These are phyloP conservation scores for Fonsecaea multimorphosa DNA, from an alignment of 2,329 filamentous ascomycete species.

Conservation along the genomic window DNA sequence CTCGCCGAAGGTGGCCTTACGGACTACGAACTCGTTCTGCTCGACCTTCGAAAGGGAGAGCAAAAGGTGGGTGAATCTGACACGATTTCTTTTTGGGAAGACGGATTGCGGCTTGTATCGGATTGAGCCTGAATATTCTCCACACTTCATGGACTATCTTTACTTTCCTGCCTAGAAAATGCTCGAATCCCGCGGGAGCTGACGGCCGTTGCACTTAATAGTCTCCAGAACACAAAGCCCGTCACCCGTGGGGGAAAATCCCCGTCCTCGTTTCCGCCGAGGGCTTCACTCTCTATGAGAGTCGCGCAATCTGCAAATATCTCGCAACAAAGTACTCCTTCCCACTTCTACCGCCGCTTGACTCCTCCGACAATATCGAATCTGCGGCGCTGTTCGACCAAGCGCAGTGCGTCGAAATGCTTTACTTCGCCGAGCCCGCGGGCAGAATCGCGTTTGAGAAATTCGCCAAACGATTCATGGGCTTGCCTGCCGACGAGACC, in stretches of 20 bases:
- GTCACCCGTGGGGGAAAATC: constrained; percentile 54
- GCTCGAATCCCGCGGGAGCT: constrained; percentile 24
- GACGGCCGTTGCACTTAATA: constrained; percentile 43
- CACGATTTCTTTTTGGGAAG: constrained; percentile 27
- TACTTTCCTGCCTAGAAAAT: too few relatives aligned
- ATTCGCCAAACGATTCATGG: constrained; percentile 54
- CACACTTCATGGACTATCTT: too few relatives aligned
- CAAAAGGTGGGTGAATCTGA: constrained; percentile 51
- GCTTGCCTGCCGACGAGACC: constrained; percentile 50
- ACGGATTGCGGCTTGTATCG: constrained; percentile 31
- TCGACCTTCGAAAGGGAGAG: constrained; percentile 51
- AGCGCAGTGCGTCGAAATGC: constrained; percentile 50
- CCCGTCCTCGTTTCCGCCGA: constrained; percentile 49
- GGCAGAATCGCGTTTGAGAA: constrained; percentile 55
- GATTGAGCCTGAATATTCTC: too few relatives aligned
- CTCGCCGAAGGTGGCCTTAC: constrained; percentile 54
- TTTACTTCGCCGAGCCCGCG: constrained; percentile 54
- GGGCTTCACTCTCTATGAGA: constrained; percentile 56
- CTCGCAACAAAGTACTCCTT: constrained; percentile 55
- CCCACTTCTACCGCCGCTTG: constrained; percentile 51
- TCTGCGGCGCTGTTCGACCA: constrained; percentile 54
- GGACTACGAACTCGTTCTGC: constrained; percentile 49
- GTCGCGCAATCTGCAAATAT: constrained; percentile 57
- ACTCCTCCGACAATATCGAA: constrained; percentile 49
- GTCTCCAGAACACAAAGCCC: constrained; percentile 48